phyloP scores from a whole-genome alignment of 352 stramenopile species.

The Phytophthora hybrid region DNA sequence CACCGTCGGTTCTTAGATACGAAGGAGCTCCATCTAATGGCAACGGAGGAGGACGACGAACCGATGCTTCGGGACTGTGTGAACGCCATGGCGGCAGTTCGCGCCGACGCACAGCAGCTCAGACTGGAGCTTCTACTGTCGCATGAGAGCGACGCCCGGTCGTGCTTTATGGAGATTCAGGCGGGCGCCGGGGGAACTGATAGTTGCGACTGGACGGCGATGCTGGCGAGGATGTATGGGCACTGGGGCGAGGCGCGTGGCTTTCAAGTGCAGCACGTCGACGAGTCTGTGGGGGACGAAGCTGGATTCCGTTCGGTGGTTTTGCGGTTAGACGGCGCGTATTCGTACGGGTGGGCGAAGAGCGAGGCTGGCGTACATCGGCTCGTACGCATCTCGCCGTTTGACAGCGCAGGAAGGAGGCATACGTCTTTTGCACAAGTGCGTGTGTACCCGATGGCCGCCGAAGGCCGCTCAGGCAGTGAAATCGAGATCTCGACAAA shows the following conservation, averaged over 20 bases:
- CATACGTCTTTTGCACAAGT: constrained; percentile 97
- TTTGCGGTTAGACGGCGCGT: constrained; percentile 66
- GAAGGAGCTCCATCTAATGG: constrained; percentile 67
- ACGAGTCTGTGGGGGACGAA: constrained; percentile 86
- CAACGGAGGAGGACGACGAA: constrained; percentile 69
- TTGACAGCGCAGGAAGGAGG: constrained; percentile 92
- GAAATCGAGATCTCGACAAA: constrained; percentile 67
- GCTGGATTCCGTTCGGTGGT: constrained; percentile 75
- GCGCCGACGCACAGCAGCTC: constrained; percentile 57
- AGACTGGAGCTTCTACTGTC: constrained; percentile 71
- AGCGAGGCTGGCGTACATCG: constrained; percentile 96
- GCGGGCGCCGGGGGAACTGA: constrained; percentile 93
- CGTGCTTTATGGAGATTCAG: constrained; percentile 86
- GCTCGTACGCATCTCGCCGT: constrained; percentile 95
- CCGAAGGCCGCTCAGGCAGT: constrained; percentile 40
- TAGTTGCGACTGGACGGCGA: constrained; percentile 96
- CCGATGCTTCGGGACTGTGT: constrained; percentile 60
- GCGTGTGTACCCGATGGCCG: constrained; percentile 73
- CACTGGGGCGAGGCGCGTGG: constrained; percentile 58
- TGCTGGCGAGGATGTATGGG: constrained; percentile 97
- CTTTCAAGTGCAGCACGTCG: constrained; percentile 84
- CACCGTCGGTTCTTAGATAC: constrained; percentile 63
- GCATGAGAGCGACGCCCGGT: constrained; percentile 59
- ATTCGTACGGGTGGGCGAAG: constrained; percentile 94
- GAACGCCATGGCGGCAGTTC: constrained; percentile 46